phyloP scores from a whole-genome alignment of 176 grass and related monocot genomes.

The Canna indica region DNA sequence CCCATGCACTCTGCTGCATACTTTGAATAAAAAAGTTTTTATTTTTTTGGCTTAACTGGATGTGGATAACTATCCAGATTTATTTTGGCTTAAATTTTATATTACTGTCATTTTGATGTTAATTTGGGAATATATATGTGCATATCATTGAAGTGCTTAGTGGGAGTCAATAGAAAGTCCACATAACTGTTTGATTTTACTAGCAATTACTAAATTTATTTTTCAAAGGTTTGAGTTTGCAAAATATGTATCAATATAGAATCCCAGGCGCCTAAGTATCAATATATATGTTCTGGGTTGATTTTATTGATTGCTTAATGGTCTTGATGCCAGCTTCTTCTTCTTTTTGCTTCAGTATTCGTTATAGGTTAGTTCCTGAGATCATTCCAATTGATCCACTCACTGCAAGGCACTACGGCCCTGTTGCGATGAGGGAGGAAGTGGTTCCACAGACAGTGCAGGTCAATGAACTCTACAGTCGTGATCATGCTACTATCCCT shows the following conservation, averaged over 20 bases:
- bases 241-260: no score
- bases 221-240: background rate
- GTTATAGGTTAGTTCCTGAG: constrained; percentile 12
- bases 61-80: background rate
- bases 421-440: background rate
- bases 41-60: no score
- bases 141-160: background rate
- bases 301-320: background rate
- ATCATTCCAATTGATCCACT: constrained; percentile 12
- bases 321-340: background rate
- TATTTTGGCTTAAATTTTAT: background rate
- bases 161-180: background rate
- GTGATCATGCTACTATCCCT: background rate
- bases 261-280: background rate
- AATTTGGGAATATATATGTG: background rate
- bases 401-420: background rate
- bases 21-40: no score
- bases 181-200: background rate
- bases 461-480: constrained; percentile 10
- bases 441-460: background rate
- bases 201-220: background rate
- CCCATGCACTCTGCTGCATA: background rate
- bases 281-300: no score
- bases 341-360: background rate
- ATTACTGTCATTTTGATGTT: background rate